Percentiles rank a stretch among this genome's conserved stretches.
Conservation (phyloP, 768 basidiomycete species). For the Auriscalpium microsporum region DNA sequence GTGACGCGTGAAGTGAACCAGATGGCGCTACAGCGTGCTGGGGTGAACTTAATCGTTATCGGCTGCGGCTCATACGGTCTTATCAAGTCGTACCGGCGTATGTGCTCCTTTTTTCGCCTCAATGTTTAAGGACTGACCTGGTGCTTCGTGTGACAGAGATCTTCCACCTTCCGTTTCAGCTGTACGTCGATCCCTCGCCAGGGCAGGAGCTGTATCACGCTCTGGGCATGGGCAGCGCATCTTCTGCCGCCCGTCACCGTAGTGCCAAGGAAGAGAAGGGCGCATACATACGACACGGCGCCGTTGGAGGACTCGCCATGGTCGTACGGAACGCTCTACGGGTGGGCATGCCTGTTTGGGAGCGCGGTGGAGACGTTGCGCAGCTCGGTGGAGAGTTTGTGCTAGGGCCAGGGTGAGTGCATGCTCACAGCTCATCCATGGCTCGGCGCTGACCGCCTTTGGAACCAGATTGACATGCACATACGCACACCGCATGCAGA, state of each 20-base stretch:
- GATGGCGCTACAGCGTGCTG: constrained; percentile 37
- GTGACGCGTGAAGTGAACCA: constrained; percentile 42
- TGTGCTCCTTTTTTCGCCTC: constrained; percentile 16
- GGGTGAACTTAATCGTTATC: constrained; percentile 62
- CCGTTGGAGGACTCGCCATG: constrained; percentile 62
- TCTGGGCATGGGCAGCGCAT: constrained; percentile 63
- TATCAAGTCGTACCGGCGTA: constrained; percentile 66
- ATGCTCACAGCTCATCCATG: background rate
- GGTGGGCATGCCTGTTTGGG: constrained; percentile 75
- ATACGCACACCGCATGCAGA: constrained; percentile 83
- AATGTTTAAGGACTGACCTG: background rate
- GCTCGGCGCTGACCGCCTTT: background rate
- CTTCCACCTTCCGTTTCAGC: constrained; percentile 58
- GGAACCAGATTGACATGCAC: constrained; percentile 46
- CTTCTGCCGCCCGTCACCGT: constrained; percentile 32
- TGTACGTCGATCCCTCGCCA: constrained; percentile 74
- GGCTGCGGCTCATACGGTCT: constrained; percentile 71
- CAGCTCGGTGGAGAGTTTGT: constrained; percentile 92
- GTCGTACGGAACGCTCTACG: constrained; percentile 63
- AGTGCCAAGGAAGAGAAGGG: constrained; percentile 25
- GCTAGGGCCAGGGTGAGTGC: constrained; percentile 49
- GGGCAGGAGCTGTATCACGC: constrained; percentile 52
- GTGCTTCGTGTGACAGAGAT: constrained; percentile 35
- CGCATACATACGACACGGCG: constrained; percentile 57
- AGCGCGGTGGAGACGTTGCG: constrained; percentile 63